Base-by-base conservation (phyloP, 2,329 filamentous ascomycete genomes). In the Shiraia sp. region DNA sequence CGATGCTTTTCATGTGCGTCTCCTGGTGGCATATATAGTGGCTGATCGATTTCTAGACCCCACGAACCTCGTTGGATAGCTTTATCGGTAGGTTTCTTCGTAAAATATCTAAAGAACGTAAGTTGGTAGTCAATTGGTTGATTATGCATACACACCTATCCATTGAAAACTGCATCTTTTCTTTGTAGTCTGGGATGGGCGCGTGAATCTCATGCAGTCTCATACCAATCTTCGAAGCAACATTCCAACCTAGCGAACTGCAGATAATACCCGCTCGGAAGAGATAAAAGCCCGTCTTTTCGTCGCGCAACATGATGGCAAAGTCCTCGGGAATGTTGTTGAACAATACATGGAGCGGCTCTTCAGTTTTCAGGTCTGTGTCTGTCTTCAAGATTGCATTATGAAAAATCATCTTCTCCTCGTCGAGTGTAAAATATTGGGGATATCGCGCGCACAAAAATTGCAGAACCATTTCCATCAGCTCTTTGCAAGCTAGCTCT, bases 101-200 rank as follows among this genome's bases (percentile, higher is more conserved):
- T 81, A 61, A 95, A 95, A 68, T 83, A 93, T n/a, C 87, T 88
- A 38, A 10, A 1, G 2, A 4, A 22, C 8, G 19, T 22, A 22
- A 4, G 6, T 3, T n/a, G 28, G 33, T 14, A 33, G 12, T 22
- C 3, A 9, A 9, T 10, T 3, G 4, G 24, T 3, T 13, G 1
- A 23, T 22, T 14, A 13, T 19, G 5, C 10, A 4, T 5, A 37
- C 78, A 36, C 70, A 89, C 80, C 88, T 78, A 59, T 95, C 88
- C 86, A 95, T 91, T 28, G 86, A 90, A 50, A 90, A 87, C 26
- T 86, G 80, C 86, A 95, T 90, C 73, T 91, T 95, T 64, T 88
- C 85, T 53, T 87, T 87, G 66, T 92, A 95, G 57, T 93, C 87
- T 0, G 90, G 89, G 15, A 95, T 86, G 0, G 79, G 77, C 1